These are phyloP conservation scores for Solanum appendiculatum DNA, from an alignment of 257 asterid species.

Conservation along the genomic window DNA sequence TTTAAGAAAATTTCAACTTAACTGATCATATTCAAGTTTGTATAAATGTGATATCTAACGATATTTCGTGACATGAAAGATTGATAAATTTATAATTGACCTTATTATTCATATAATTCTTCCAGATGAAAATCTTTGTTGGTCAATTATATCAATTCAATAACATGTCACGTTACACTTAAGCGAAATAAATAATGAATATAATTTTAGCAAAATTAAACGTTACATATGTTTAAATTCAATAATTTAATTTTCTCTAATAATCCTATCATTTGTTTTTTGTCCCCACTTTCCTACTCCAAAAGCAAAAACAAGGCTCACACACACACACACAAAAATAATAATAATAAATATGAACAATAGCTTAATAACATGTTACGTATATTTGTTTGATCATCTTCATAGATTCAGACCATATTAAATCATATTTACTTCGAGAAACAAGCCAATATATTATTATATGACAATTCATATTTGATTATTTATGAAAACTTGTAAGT, in stretches of 20 bases:
- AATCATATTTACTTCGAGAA: background rate
- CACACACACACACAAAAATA: too few relatives aligned
- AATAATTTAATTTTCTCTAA: background rate
- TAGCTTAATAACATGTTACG: background rate
- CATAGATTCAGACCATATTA: background rate
- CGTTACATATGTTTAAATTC: too few relatives aligned
- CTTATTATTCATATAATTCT: background rate
- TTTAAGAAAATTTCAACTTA: too few relatives aligned
- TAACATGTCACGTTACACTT: background rate
- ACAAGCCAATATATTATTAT: background rate
- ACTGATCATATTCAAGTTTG: background rate
- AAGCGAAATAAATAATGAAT: background rate
- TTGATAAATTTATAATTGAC: background rate
- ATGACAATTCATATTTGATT: background rate
- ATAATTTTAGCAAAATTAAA: background rate
- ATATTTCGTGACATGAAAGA: background rate
- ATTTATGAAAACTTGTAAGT: too few relatives aligned
- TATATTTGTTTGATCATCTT: background rate
- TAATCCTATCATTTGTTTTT: background rate
- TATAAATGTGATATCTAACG: background rate
- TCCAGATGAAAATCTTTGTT: too few relatives aligned
- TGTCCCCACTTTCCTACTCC: background rate
- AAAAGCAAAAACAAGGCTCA: background rate
- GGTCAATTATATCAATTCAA: rapidly evolving
- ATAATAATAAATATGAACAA: background rate